phyloP scores from a whole-genome alignment of 1,284 basidiomycete genomes.

The Leccinum subrobustum region DNA sequence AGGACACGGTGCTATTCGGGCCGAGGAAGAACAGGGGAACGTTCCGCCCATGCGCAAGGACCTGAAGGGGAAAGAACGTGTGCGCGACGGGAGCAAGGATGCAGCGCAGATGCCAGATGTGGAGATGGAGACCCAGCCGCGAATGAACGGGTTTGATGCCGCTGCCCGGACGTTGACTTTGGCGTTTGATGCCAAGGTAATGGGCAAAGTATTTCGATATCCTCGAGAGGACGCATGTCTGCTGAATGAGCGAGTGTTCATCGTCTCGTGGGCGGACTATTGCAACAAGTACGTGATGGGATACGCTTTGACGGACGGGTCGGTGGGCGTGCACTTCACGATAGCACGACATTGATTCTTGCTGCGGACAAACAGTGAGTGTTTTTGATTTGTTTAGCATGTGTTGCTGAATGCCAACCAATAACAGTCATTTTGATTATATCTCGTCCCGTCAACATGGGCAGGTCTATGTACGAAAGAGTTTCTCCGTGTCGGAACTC shows the following conservation, averaged over 20 bases:
- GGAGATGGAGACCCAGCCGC: conserved; percentile 23
- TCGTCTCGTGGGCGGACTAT: conserved; percentile 97
- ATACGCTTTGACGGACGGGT: conserved; percentile 93
- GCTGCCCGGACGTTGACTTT: conserved; percentile 63
- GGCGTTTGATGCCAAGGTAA: conserved; percentile 67
- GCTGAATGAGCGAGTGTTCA: conserved; percentile 72
- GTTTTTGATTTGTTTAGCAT: neutral
- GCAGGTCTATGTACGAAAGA: conserved; percentile 68
- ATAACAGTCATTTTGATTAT: conserved; percentile 78
- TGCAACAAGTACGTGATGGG: conserved; percentile 99
- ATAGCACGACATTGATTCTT: conserved; percentile 84
- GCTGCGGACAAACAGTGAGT: conserved; percentile 80
- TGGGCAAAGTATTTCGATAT: conserved; percentile 61
- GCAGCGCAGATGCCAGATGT: neutral
- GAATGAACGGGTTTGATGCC: conserved; percentile 61
- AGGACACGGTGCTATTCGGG: conserved; percentile 34
- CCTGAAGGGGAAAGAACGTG: conserved; percentile 32
- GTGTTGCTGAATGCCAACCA: conserved; percentile 6
- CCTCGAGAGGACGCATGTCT: conserved; percentile 53
- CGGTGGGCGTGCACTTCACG: conserved; percentile 94
- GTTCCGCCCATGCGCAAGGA: conserved; percentile 38
- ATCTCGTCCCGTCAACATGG: conserved; percentile 65
- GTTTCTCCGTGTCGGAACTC: conserved; percentile 59
- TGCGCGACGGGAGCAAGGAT: conserved; percentile 33
- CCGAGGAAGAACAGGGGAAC: conserved; percentile 46